Conservation (phyloP, 805 yeast genomes). For the Candida xyloterini region DNA sequence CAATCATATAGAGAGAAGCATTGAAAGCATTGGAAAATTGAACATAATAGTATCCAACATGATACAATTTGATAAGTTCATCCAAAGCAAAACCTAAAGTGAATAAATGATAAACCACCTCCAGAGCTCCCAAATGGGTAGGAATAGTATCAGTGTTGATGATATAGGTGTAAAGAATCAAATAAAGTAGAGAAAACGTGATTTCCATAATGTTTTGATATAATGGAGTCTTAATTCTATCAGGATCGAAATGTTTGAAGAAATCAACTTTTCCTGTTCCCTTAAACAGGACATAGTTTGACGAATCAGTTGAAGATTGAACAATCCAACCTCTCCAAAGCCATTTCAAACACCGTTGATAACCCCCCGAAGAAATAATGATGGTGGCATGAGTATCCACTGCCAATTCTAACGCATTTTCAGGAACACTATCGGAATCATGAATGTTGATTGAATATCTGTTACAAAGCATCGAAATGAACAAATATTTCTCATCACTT, state of each 20-base stretch:
- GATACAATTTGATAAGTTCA: conserved; percentile 68
- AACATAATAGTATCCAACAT: conserved; percentile 68
- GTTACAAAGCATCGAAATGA: conserved; percentile 74
- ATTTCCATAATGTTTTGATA: conserved; percentile 79
- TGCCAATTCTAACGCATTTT: conserved; percentile 79
- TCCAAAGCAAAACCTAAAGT: conserved; percentile 66
- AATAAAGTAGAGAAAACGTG: conserved; percentile 58
- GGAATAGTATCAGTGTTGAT: conserved; percentile 54
- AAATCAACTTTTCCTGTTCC: conserved; percentile 55
- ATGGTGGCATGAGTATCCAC: conserved; percentile 79
- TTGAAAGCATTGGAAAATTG: conserved; percentile 81
- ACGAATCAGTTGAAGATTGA: conserved; percentile 68
- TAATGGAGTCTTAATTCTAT: conserved; percentile 77
- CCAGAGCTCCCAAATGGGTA: conserved; percentile 42
- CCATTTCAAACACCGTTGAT: conserved; percentile 85
- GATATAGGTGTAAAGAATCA: conserved; percentile 58
- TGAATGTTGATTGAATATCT: conserved; percentile 65
- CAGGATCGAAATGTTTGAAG: conserved; percentile 70
- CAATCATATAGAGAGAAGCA: conserved; percentile 59
- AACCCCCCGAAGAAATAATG: conserved; percentile 77
- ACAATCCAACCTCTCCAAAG: conserved; percentile 92
- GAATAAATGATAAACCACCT: conserved; percentile 57
- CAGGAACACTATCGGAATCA: conserved; percentile 59
- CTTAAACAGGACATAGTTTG: conserved; percentile 62
- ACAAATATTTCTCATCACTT: conserved; percentile 56